Base-by-base conservation (phyloP, 208 protist genomes). In the Zelonia costaricensis region DNA sequence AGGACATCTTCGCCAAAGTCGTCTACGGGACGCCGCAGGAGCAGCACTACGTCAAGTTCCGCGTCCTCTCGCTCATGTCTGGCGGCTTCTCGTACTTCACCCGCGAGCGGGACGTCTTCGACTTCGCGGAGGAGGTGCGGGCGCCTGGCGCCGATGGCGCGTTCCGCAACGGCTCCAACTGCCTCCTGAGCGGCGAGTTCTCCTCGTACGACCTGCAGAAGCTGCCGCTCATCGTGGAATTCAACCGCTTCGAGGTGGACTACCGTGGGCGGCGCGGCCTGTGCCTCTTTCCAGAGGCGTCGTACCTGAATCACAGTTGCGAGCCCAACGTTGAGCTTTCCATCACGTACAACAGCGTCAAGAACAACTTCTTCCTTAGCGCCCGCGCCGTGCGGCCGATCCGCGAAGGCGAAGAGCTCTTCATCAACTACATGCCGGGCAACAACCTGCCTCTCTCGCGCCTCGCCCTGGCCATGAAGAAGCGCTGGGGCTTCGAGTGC, bases 351-450 rank as follows among this genome's bases (percentile, higher is more conserved):
- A 90, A 90, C 73, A 84, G 59, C 57, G 15, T 78, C 22, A 94
- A 94, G 65, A 80, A 56, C 46, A 86, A 78, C 18, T 94, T 94
- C 46, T 77, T 83, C 36, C 69, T 94, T 18, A 88, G 79, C 62
- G 88, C 84, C 1, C 81, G 88, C 18, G 76, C 84, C 3, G 64
- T 89, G 30, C 73, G 82, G 12, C 88, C 88, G 0, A 84, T 94
- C 27, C 70, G 74, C 12, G 82, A 86, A 43, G 88, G 88, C 23
- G 84, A 94, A 45, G 88, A 94, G 63, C 52, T 94, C 4, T 86
- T 86, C 61, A 86, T 94, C 31, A 85, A 88, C 65, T 94, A 94
- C 75, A 87, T 94, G 84, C 88, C 88, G 0, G 88, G 82, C 44
- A 94, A 94, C 66, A 87, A 71, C 18, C 56, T 91, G 7, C 88